Percentiles rank a stretch among this genome's conserved stretches.
Evolutionary conservation across 2,329 filamentous ascomycete species (phyloP).

Genomic region (Scleromitrula shiraiana): DNA sequence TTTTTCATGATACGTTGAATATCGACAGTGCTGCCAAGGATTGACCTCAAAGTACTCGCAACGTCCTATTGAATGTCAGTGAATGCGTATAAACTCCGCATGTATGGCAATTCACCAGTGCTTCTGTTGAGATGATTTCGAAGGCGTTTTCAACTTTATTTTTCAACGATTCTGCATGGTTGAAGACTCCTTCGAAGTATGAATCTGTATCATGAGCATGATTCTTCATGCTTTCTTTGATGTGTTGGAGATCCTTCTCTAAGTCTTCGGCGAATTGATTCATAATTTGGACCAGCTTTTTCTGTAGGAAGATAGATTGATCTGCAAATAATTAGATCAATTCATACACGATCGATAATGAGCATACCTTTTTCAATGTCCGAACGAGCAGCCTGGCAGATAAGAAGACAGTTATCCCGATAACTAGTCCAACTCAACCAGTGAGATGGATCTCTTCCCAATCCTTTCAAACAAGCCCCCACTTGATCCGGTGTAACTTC

Average conservation of each 20-base stretch:
- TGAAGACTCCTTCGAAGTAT: slow-evolving; percentile 19
- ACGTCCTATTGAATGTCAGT: background rate
- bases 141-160: slow-evolving; percentile 20
- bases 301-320: slow-evolving; percentile 25
- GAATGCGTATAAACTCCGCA: background rate
- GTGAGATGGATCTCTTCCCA: slow-evolving; percentile 47
- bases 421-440: slow-evolving; percentile 60
- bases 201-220: slow-evolving; percentile 17
- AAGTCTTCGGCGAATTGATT: slow-evolving; percentile 21
- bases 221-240: slow-evolving; percentile 18
- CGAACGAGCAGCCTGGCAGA: slow-evolving; percentile 53
- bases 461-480: slow-evolving; percentile 42
- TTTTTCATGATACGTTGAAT: slow-evolving; percentile 15
- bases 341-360: background rate
- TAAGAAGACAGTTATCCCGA: slow-evolving; percentile 50
- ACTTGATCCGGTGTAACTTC: slow-evolving; percentile 29
- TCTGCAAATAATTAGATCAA: slow-evolving; percentile 21
- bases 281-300: slow-evolving; percentile 25
- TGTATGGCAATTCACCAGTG: background rate
- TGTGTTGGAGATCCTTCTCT: slow-evolving; percentile 16
- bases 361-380: slow-evolving; percentile 47
- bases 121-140: slow-evolving; percentile 18
- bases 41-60: slow-evolving; percentile 4
- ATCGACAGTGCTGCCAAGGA: slow-evolving; percentile 11
- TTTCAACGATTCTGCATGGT: slow-evolving; percentile 18